Evolutionary conservation across 2,329 filamentous ascomycete genomes (phyloP).

Genomic region (Paecilomyces dactylethromorphus): DNA sequence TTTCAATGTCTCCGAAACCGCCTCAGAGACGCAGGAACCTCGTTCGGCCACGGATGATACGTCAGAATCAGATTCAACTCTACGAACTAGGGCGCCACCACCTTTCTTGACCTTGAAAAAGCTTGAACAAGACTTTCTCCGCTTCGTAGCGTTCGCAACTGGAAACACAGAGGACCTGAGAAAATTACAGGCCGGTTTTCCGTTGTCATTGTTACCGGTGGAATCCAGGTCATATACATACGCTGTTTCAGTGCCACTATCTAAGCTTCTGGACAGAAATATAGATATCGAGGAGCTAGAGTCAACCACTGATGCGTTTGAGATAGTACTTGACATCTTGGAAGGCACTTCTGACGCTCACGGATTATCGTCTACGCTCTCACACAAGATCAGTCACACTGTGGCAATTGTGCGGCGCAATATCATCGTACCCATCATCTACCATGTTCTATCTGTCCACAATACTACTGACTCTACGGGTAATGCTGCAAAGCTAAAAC

Average conservation of each 20-base stretch:
- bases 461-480: conserved; percentile 12
- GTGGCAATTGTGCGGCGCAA: conserved; percentile 57
- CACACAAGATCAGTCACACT: conserved; percentile 50
- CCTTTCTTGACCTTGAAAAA: conserved; percentile 63
- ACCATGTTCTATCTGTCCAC: conserved; percentile 40
- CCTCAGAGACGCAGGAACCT: conserved; percentile 15
- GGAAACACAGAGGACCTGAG: conserved; percentile 23
- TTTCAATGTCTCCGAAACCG: conserved; percentile 62
- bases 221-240: conserved; percentile 61
- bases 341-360: conserved; percentile 20
- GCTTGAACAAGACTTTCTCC: conserved; percentile 62
- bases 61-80: conserved; percentile 24
- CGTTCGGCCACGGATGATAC: conserved; percentile 20
- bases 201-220: conserved; percentile 55
- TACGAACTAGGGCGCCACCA: conserved; percentile 38
- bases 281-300: conserved; percentile 60
- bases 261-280: conserved; percentile 47
- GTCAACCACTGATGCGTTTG: conserved; percentile 61
- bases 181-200: conserved; percentile 45
- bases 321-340: conserved; percentile 48
- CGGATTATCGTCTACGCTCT: conserved; percentile 27
- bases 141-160: conserved; percentile 58
- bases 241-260: conserved; percentile 56
- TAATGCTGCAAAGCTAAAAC: conserved; percentile 16
- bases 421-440: conserved; percentile 55